Evolutionary conservation across 768 basidiomycete genomes (phyloP).

Genomic region (Gymnopilus dilepis): DNA sequence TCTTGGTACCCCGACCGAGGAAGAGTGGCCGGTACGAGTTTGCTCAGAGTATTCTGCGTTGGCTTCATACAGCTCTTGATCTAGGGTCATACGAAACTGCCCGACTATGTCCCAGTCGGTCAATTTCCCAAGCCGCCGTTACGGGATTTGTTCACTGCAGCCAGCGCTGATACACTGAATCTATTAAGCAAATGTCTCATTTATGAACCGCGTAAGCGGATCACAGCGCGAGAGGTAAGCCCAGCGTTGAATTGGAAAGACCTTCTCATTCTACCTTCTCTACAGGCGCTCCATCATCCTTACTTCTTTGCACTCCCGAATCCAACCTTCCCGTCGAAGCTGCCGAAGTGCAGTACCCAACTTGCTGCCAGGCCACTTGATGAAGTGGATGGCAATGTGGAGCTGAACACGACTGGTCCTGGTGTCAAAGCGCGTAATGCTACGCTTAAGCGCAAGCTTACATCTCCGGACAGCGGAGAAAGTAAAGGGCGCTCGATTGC

Average conservation of each 20-base stretch:
- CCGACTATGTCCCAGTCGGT: constrained; percentile 87
- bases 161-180: constrained; percentile 84
- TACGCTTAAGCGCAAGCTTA: constrained; percentile 73
- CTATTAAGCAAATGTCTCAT: constrained; percentile 78
- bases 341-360: constrained; percentile 74
- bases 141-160: constrained; percentile 89
- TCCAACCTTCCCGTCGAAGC: constrained; percentile 86
- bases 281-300: constrained; percentile 81
- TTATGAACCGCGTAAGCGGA: constrained; percentile 86
- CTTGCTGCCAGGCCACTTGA: constrained; percentile 63
- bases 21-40: constrained; percentile 87
- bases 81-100: constrained; percentile 89
- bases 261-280: background rate
- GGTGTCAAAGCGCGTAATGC: constrained; percentile 60
- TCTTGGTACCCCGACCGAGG: constrained; percentile 93
- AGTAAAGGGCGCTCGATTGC: constrained; percentile 62
- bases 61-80: background rate
- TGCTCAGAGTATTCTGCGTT: background rate
- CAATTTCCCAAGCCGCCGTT: constrained; percentile 85
- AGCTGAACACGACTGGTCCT: constrained; percentile 52
- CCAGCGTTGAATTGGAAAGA: background rate
- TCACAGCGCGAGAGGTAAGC: constrained; percentile 78
- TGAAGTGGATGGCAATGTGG: constrained; percentile 79
- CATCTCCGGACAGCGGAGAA: constrained; percentile 56
- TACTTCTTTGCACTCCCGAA: constrained; percentile 89